Base-by-base conservation (phyloP, 2,329 filamentous ascomycete genomes). In the Fusarium sterilihyphosum region DNA sequence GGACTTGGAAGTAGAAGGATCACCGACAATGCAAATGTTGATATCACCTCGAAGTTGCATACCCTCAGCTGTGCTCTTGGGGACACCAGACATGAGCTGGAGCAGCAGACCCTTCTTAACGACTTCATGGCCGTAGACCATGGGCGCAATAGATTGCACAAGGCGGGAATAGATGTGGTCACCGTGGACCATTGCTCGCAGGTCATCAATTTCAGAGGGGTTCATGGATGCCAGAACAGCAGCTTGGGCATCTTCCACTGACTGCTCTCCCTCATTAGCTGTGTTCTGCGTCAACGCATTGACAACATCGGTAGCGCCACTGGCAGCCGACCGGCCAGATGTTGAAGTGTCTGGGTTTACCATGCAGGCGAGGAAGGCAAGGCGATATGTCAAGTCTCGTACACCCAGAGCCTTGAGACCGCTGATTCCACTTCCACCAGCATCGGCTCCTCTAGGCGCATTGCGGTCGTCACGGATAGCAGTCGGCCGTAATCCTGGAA, bases 281-380 rank as follows among this genome's bases (percentile, higher is more conserved):
- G 90, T 89, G 52, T 81, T 81, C 33, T 81, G 78, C 54, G 95
- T 96, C 59, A 98, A 85, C 20, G 94, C 93, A 40, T 92, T 93
- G 69, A 98, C 88, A 63, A 98, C 94, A 76, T 98, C 97, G 66
- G 90, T 89, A 11, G 94, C 92, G 40, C 80, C 80, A 26, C 79
- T 80, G 61, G 90, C 92, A 14, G 92, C 88, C 52, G 92, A 88
- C 73, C 94, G 92, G 43, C 95, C 95, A 9, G 93, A 90, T 0
- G 93, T 93, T 0, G 93, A 92, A 18, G 92, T 93, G 80, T 98
- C 96, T 2, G 96, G 94, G 11, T 93, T 95, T 22, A 98, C 93
- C 94, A 98, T 98, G 83, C 95, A 98, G 43, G 95, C 93, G 52
- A 99, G 88, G 87, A 99, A 98, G n/a, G 96, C 96, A 81, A 99